Evolutionary conservation across 2,329 filamentous ascomycete genomes (phyloP), one percentile per base, ranked within the genome.

Genomic region (Sclerotinia borealis): DNA sequence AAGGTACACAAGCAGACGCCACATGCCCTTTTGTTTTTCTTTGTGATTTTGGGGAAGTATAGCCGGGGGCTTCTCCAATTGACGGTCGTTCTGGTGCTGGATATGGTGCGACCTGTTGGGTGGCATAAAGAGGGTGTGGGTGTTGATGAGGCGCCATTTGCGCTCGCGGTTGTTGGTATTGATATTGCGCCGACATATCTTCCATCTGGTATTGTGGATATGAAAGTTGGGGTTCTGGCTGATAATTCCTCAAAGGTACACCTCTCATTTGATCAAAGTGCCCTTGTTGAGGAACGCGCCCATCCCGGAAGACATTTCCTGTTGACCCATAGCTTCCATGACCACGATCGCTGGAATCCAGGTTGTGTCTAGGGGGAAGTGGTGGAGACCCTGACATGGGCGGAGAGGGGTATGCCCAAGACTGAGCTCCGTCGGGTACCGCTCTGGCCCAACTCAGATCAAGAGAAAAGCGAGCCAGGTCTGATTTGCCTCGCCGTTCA

Each of bases 1-100:
- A 95, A 65, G 92, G 91, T 69, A 93, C 87, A 74, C 91, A 95
- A 31, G 91, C 91, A 41, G 90, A 93, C 58, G 90, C 89, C 60
- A 93, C 91, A 78, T 95, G 91, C 17, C 89, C 89, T 73, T 92
- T 92, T 7, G 88, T 87, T 74, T 88, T 89, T 68, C 86, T 80
- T 66, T 86, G 84, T 8, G 83, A 79, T 69, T 85, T 87, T 2
- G 85, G 83, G 45, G 85, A 85, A 13, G 79, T 76, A 66, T 80
- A 82, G 3, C 79, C 75, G 41, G 78, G 76, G 29, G 74, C 75
- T 43, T 85, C 82, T n/a, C 76, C 72, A 10, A 75, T 72, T 63
- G 75, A 71, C 17, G 77, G 74, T 64, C 71, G 59, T 36, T 71
- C 72, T 29, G 72, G 64, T 55, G 68, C 65, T 34, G 70, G 65